Evolutionary conservation across 2,329 filamentous ascomycete species (phyloP).

Genomic region (Pseudocercospora fuligena): DNA sequence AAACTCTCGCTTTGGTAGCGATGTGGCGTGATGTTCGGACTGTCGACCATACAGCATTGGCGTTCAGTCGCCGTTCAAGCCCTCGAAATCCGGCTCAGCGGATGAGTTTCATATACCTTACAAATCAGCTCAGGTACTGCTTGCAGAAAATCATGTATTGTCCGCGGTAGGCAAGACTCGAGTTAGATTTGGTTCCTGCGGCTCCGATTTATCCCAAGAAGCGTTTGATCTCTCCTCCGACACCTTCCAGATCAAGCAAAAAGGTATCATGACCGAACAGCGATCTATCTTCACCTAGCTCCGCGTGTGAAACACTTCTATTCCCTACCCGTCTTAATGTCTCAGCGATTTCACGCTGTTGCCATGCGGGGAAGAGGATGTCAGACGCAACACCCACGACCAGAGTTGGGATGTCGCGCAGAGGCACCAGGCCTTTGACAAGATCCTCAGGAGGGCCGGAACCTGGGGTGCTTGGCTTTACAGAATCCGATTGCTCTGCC

Average conservation of each 20-base stretch:
- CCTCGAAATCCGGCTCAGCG: neutral
- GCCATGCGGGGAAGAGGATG: slow-evolving; percentile 96
- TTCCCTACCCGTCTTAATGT: slow-evolving; percentile 80
- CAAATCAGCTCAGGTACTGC: neutral
- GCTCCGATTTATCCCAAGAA: slow-evolving; percentile 69
- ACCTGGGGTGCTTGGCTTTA: slow-evolving; percentile 28
- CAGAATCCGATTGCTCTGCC: slow-evolving; percentile 28
- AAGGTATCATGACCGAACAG: slow-evolving; percentile 98
- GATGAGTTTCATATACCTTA: neutral
- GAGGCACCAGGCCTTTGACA: slow-evolving; percentile 70
- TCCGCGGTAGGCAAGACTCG: neutral
- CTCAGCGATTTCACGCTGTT: slow-evolving; percentile 91
- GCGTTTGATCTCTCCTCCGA: slow-evolving; percentile 79
- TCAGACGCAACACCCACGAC: slow-evolving; percentile 95
- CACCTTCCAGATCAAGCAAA: slow-evolving; percentile 85
- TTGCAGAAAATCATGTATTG: neutral
- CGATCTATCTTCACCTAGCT: slow-evolving; percentile 91
- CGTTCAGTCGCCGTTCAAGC: neutral
- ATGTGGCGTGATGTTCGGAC: neutral
- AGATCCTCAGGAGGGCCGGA: slow-evolving; percentile 75
- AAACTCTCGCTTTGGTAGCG: neutral
- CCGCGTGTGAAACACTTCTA: slow-evolving; percentile 79
- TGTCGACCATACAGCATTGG: neutral
- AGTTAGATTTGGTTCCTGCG: neutral
- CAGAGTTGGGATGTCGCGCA: slow-evolving; percentile 79